Evolutionary conservation across 768 basidiomycete species (phyloP).

Genomic region (Leccinellum rugosiceps): DNA sequence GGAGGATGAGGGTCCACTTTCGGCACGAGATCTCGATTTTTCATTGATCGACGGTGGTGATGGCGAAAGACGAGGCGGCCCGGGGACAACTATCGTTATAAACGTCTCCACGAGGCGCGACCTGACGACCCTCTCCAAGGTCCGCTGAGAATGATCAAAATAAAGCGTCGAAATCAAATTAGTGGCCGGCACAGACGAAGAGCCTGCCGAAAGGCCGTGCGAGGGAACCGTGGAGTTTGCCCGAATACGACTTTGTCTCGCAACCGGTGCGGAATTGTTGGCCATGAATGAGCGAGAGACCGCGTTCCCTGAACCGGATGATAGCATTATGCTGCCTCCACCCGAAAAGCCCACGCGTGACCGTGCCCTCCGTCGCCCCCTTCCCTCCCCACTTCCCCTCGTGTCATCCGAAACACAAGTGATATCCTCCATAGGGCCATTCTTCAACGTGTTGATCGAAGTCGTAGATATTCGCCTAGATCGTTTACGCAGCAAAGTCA

Average conservation of each 20-base stretch:
- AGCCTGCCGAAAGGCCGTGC: conserved; percentile 8
- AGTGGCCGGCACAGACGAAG: conserved; percentile 2
- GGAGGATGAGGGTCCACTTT: conserved; percentile 21
- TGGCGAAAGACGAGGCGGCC: conserved; percentile 21
- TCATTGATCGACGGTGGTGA: conserved; percentile 27
- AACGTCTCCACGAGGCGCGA: conserved; percentile 80
- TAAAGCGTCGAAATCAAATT: conserved; percentile 31
- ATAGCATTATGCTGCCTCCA: conserved; percentile 13
- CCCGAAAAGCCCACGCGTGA: conserved; percentile 43
- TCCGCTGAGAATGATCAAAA: conserved; percentile 62
- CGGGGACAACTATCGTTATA: conserved; percentile 50
- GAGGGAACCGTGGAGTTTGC: conserved; percentile 55
- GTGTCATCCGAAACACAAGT: conserved; percentile 24
- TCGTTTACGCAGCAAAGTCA: conserved; percentile 56
- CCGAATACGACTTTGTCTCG: conserved; percentile 41
- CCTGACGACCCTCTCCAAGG: conserved; percentile 65
- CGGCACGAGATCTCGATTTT: conserved; percentile 22
- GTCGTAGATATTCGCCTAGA: conserved; percentile 57
- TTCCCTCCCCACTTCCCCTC: conserved; percentile 26
- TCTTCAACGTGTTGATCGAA: conserved; percentile 50
- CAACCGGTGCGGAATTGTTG: conserved; percentile 26
- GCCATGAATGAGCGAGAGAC: conserved; percentile 17
- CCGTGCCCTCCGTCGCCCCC: conserved; percentile 43
- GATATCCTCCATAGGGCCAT: conserved; percentile 45
- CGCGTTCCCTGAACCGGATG: conserved; percentile 8